These are phyloP conservation scores for Alnus rubra DNA, from an alignment of 306 rosid genomes.

Conservation along the genomic window DNA sequence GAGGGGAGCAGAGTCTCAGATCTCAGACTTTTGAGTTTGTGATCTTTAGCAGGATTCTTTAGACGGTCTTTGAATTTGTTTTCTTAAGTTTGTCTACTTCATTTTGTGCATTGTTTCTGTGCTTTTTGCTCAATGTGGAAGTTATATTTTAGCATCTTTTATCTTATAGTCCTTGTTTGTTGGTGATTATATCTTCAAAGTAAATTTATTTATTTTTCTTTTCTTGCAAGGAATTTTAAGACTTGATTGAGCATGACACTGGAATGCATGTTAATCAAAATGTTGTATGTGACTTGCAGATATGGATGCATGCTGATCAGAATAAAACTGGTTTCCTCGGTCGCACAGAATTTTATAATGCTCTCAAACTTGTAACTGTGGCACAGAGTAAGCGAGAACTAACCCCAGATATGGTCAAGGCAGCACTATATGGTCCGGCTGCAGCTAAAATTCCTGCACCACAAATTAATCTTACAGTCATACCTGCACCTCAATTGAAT, in stretches of 20 bases:
- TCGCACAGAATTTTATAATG: conserved; percentile 82
- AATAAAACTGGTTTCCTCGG: conserved; percentile 87
- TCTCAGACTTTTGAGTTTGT: neutral
- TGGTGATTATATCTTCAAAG: conserved; percentile 11
- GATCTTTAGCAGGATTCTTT: neutral
- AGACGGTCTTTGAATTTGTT: neutral
- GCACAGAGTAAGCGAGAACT: conserved; percentile 94
- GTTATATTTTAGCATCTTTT: conserved; percentile 1
- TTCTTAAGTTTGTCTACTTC: neutral
- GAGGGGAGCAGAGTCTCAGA: neutral
- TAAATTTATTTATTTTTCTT: neutral
- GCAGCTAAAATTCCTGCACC: conserved; percentile 95
- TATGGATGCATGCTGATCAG: conserved; percentile 95
- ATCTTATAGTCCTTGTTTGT: conserved; percentile 3
- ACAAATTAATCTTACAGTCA: conserved; percentile 63
- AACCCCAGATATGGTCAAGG: conserved; percentile 86
- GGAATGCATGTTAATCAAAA: conserved; percentile 10
- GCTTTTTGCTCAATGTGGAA: neutral
- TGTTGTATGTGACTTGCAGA: conserved; percentile 43
- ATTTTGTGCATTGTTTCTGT: neutral
- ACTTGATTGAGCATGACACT: conserved; percentile 16
- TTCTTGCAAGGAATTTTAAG: neutral
- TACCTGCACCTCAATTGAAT: conserved; percentile 47
- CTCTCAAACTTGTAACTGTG: conserved; percentile 87
- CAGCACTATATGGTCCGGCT: conserved; percentile 82